Percentiles rank a stretch among this genome's conserved stretches.
phyloP scores from a whole-genome alignment of 148 eudicot species.

The Cornus kousa region DNA sequence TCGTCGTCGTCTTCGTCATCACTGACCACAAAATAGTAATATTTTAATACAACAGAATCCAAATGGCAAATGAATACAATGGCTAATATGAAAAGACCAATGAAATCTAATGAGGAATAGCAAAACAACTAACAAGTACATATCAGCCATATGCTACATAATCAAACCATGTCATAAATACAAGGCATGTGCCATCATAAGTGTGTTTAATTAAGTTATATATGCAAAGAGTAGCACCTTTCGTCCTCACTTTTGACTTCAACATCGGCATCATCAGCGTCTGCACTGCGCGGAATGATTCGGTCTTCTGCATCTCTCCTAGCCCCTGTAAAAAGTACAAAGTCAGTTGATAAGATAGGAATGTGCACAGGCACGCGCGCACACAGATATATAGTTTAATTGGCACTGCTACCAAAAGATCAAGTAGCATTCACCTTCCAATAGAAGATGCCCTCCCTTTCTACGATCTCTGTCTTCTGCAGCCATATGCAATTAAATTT shows the following conservation, averaged over 20 bases:
- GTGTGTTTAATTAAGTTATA: neutral
- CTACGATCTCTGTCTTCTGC: constrained; percentile 90
- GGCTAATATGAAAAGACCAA: neutral
- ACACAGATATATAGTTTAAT: neutral
- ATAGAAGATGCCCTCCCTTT: constrained; percentile 68
- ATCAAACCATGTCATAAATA: too few species aligned
- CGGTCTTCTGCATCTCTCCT: constrained; percentile 82
- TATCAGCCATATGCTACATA: too few species aligned
- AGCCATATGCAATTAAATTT: constrained; percentile 18
- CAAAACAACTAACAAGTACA: too few species aligned
- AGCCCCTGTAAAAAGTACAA: constrained; percentile 44
- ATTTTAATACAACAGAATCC: constrained; percentile 1
- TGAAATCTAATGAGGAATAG: neutral
- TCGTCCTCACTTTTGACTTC: constrained; percentile 78
- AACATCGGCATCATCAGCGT: constrained; percentile 94
- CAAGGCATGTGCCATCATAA: too few species aligned
- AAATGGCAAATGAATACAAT: neutral
- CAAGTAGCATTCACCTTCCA: constrained; percentile 62
- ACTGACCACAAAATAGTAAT: constrained; percentile 25
- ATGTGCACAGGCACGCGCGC: neutral
- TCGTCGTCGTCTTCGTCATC: constrained; percentile 66
- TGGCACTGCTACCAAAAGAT: neutral
- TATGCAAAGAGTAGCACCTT: constrained; percentile 35
- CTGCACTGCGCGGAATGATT: constrained; percentile 58
- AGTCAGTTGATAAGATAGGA: neutral